Base-by-base conservation (phyloP, 2,329 filamentous ascomycete genomes). In the Colletotrichum liaoningense region DNA sequence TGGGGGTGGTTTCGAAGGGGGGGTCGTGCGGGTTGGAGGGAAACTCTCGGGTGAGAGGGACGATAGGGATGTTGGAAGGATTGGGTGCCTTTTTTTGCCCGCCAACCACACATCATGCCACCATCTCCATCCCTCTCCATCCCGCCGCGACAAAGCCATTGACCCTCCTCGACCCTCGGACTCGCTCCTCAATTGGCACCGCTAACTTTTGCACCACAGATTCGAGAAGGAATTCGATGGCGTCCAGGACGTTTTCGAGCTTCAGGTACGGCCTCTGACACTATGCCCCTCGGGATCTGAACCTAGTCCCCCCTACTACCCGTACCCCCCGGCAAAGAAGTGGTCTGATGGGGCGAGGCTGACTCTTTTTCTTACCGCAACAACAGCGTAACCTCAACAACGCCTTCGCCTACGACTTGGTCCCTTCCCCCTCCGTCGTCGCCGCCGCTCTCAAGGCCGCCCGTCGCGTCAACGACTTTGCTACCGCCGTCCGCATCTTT, bases 361-460 rank as follows among this genome's bases (percentile, higher is more conserved):
- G 54, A 74, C 64, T 65, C 38, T 42, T 58, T 66, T 35, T 5
- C 5, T 30, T 12, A 35, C 58, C 49, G 66, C 72, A 67, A n/a
- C 54, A 64, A 72, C 79, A 91, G 89, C 94, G 95, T 86, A 98
- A 98, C 89, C 90, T 98, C 83, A 99, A 99, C 93, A 99, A 99
- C 89, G 96, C 95, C 84, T 99, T 99, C 88, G 97, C 97, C 83
- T 99, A 99, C 93, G 97, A 99, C 92, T 93, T 99, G 81, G 97
- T 99, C 78, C 97, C 97, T 82, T 97, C 96, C 57, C 92, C 96
- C 77, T 92, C 94, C 79, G 97, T 99, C 83, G 91, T 98, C 85
- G 91, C 91, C 80, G 95, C 97, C 80, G 97, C 97, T 77, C 91
- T 99, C 80, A 95, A 93, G 87, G 97, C 97, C 80, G 97, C 97